phyloP scores from a whole-genome alignment of 148 eudicot species.

The Vaccinium vitisidaea region DNA sequence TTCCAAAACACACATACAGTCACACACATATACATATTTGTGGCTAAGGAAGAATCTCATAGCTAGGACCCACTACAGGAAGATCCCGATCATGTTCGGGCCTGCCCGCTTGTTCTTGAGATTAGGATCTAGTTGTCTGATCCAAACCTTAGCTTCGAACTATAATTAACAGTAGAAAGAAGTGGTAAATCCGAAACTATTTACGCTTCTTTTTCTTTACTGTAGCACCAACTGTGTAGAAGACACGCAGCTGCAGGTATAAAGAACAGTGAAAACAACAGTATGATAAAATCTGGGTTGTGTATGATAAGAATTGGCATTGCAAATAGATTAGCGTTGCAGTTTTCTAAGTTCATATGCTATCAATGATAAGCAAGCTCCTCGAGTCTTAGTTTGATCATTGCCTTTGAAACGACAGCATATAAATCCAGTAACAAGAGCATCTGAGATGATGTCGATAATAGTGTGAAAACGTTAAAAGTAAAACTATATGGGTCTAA shows the following conservation, averaged over 20 bases:
- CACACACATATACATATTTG: too few relatives aligned
- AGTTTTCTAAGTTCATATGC: not conserved
- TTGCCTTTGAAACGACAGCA: not conserved
- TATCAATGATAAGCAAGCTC: not conserved
- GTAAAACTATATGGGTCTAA: too few relatives aligned
- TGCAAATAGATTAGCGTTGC: not conserved
- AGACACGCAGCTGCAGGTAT: not conserved
- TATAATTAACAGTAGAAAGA: not conserved
- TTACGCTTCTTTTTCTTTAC: not conserved
- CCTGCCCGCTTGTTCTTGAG: not conserved
- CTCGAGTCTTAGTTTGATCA: not conserved
- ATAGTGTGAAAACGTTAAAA: not conserved
- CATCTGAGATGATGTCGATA: not conserved
- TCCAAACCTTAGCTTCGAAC: not conserved
- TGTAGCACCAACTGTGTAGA: not conserved
- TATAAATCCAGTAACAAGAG: not conserved
- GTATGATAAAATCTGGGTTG: not conserved
- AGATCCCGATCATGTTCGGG: not conserved
- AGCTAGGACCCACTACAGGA: conserved; percentile 9
- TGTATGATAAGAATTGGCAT: not conserved
- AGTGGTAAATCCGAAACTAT: not conserved
- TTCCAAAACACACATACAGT: not conserved
- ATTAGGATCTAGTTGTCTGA: conserved; percentile 2
- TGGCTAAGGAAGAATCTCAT: conserved; percentile 12
- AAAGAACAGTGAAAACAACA: not conserved